A percentile compares a stretch with the other conserved stretches of the same genome.
Evolutionary conservation across 768 basidiomycete species (phyloP).

Genomic region (Vararia minispora): DNA sequence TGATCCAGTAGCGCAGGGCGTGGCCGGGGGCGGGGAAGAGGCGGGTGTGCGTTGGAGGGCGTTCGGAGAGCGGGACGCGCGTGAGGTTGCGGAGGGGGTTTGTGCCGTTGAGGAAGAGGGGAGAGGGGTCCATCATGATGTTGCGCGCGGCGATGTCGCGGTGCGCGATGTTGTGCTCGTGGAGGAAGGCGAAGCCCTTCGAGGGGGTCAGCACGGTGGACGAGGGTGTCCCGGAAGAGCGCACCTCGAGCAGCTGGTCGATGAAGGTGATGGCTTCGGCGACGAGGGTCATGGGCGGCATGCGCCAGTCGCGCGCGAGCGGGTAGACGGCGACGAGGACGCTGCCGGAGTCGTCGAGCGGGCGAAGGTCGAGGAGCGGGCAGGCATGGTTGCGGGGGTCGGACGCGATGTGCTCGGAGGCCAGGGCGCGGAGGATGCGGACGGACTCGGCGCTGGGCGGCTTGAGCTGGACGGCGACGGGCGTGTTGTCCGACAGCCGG

Average conservation of each 20-base stretch:
- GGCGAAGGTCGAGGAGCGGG: slow-evolving; percentile 11
- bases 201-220: not conserved
- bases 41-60: too few species aligned
- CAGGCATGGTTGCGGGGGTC: slow-evolving; percentile 15
- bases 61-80: too few species aligned
- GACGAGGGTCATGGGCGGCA: slow-evolving; percentile 10
- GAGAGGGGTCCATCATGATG: slow-evolving; percentile 16
- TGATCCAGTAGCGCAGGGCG: too few species aligned
- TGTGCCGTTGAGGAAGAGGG: slow-evolving; percentile 15
- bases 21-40: too few species aligned
- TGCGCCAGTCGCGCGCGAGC: slow-evolving; percentile 10
- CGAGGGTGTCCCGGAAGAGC: not conserved
- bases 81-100: too few species aligned
- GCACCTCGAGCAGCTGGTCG: slow-evolving; percentile 14
- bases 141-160: slow-evolving; percentile 15
- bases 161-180: slow-evolving; percentile 15
- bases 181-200: slow-evolving; percentile 17
- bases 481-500: not conserved
- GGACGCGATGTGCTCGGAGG: slow-evolving; percentile 3
- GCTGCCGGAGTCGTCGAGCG: not conserved
- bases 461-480: not conserved
- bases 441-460: not conserved
- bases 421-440: slow-evolving; percentile 6
- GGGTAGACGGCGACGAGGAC: slow-evolving; percentile 15
- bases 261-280: slow-evolving; percentile 14